Conservation (phyloP, 1,139 yeast genomes). For the Spathaspora sp. region DNA sequence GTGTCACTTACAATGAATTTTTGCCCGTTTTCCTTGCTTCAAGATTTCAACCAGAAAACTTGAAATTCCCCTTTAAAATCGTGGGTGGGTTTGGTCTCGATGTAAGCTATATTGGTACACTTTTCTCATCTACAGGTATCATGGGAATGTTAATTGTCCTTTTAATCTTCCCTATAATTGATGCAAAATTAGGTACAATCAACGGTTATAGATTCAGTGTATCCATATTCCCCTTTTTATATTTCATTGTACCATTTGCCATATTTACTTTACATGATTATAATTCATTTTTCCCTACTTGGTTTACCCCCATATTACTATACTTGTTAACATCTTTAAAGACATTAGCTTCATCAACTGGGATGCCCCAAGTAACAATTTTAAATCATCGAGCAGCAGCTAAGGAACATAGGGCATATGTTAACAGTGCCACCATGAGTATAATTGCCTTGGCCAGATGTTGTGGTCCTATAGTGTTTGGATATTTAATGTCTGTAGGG, state of each 20-base stretch:
- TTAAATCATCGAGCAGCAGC: conserved; percentile 79
- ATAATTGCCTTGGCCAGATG: conserved; percentile 55
- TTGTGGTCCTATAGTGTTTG: conserved; percentile 59
- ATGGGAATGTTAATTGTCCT: conserved; percentile 53
- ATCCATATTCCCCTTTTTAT: conserved; percentile 46
- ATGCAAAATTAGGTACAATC: conserved; percentile 48
- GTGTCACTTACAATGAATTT: conserved; percentile 54
- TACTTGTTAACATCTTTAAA: conserved; percentile 25
- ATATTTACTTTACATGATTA: conserved; percentile 41
- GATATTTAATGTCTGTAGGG: conserved; percentile 37
- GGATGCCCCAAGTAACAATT: conserved; percentile 45
- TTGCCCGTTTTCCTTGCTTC: conserved; percentile 59
- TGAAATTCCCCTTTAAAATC: conserved; percentile 39
- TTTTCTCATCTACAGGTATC: conserved; percentile 55
- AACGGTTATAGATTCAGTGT: conserved; percentile 43
- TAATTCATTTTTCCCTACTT: conserved; percentile 22
- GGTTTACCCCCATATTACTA: conserved; percentile 22
- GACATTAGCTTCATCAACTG: conserved; percentile 35
- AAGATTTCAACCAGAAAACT: conserved; percentile 30
- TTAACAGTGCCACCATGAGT: conserved; percentile 56
- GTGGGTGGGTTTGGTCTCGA: conserved; percentile 31
- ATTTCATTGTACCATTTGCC: conserved; percentile 50
- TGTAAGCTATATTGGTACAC: conserved; percentile 50
- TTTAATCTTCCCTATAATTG: conserved; percentile 53
- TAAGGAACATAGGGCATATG: conserved; percentile 84